Base-by-base conservation (phyloP, 768 basidiomycete species). In the Tulasnella sp. region DNA sequence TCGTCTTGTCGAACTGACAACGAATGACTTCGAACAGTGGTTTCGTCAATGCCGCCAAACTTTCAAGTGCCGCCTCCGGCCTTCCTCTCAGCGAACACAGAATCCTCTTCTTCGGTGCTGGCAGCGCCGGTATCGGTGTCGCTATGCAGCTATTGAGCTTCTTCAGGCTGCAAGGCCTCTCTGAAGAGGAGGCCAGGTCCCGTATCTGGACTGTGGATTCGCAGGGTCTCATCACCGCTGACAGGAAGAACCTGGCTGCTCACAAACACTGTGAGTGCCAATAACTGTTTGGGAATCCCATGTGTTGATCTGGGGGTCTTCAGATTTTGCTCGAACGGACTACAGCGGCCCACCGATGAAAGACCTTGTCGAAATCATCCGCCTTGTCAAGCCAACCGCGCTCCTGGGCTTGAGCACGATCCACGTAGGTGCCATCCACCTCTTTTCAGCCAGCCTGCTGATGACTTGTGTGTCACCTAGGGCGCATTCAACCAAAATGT, bases 61-160 rank as follows among this genome's bases (percentile, higher is more conserved):
- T 90, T 35, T 77, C 86, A 0, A 80, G 81, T 17, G 77, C 72
- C 3, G 84, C 83, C 2, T 83, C 83, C n/a, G 82, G 82, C 4
- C 69, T 71, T 6, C 76, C 84, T 6, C 71, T 90, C 37, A 71
- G 73, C 32, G 78, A 82, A 29, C 92, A 94, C 65, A 80, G 82
- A 36, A 88, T 96, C 64, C 78, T 94, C 40, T 94, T 97, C 76
- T 83, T 89, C 54, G 93, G 93, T 15, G 89, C 92, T 3, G 93
- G 93, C 4, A 86, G 83, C 23, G 87, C 89, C 2, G 92, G 90
- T 61, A 86, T 96, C 52, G 93, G 92, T 43, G 92, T 97, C 42
- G 92, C 84, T 57, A 82, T 79, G 71, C 90, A 94, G 67, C 72
- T 89, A 50, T 79, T 83, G 74, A 86, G 84, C 68, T 94, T 92